Percentiles rank a stretch among this genome's conserved stretches.
phyloP scores from a whole-genome alignment of 108 stramenopile genomes.

The Cyclotella cryptica region DNA sequence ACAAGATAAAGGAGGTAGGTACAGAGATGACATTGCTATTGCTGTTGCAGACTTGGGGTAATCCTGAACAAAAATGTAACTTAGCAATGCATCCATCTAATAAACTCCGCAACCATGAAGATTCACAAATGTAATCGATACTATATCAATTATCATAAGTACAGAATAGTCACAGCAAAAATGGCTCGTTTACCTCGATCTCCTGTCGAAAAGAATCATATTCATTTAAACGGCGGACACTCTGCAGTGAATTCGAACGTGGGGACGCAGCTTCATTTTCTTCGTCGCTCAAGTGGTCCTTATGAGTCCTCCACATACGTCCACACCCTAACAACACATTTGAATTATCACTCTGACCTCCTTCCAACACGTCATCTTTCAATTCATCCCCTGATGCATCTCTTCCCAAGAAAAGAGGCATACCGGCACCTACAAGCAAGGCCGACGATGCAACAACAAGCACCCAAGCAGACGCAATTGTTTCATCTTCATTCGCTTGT shows the following conservation, averaged over 20 bases:
- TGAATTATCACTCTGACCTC: background rate
- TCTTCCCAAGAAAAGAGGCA: constrained; percentile 56
- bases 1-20: constrained; percentile 61
- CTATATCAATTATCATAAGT: background rate
- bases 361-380: constrained; percentile 32
- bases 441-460: constrained; percentile 66
- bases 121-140: no score
- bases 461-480: constrained; percentile 46
- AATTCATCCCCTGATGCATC: constrained; percentile 40
- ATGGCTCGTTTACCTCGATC: constrained; percentile 30
- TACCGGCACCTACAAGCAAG: constrained; percentile 63
- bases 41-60: constrained; percentile 52
- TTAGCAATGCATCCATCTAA: no score
- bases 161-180: constrained; percentile 27
- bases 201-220: constrained; percentile 43
- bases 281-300: constrained; percentile 54
- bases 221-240: constrained; percentile 9
- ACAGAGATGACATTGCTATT: constrained; percentile 89
- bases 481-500: background rate
- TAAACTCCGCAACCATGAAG: no score
- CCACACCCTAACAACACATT: constrained; percentile 9
- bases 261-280: constrained; percentile 8
- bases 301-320: constrained; percentile 9
- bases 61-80: background rate
- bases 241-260: background rate